These are phyloP conservation scores for Tylopilus intermedius DNA, from an alignment of 768 basidiomycete genomes.

Conservation along the genomic window DNA sequence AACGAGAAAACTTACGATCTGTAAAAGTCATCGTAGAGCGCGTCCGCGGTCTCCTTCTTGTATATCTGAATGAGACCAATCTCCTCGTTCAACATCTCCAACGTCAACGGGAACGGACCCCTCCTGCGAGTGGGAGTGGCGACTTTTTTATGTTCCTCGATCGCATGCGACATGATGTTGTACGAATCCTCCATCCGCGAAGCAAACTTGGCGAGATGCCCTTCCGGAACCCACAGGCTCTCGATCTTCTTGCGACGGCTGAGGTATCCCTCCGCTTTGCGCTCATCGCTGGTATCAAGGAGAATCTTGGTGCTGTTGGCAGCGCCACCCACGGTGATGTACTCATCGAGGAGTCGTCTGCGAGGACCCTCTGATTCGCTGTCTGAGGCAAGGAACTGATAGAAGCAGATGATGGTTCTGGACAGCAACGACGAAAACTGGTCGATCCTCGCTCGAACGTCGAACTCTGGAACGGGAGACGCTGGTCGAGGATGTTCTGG, in stretches of 20 bases:
- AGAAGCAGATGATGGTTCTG: conserved; percentile 24
- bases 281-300: conserved; percentile 22
- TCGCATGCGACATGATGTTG: conserved; percentile 19
- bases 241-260: conserved; percentile 19
- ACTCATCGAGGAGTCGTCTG: conserved; percentile 22
- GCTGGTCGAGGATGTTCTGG: background rate
- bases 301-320: conserved; percentile 23
- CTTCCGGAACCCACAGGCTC: conserved; percentile 15
- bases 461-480: conserved; percentile 7
- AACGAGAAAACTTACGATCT: conserved; percentile 8
- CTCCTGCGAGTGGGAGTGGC: conserved; percentile 12
- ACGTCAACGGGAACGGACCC: conserved; percentile 19
- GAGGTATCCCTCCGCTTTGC: conserved; percentile 19
- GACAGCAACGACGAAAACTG: conserved; percentile 18
- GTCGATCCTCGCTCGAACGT: conserved; percentile 23
- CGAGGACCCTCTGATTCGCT: conserved; percentile 19
- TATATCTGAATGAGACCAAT: conserved; percentile 19
- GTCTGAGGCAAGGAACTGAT: conserved; percentile 27
- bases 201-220: conserved; percentile 17
- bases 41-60: conserved; percentile 14
- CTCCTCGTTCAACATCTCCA: conserved; percentile 23
- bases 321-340: conserved; percentile 26
- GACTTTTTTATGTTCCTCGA: conserved; percentile 16
- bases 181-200: conserved; percentile 18
- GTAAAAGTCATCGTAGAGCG: conserved; percentile 21